These are phyloP conservation scores for Cercophora samala DNA, from an alignment of 495 filamentous ascomycete species.

Conservation along the genomic window DNA sequence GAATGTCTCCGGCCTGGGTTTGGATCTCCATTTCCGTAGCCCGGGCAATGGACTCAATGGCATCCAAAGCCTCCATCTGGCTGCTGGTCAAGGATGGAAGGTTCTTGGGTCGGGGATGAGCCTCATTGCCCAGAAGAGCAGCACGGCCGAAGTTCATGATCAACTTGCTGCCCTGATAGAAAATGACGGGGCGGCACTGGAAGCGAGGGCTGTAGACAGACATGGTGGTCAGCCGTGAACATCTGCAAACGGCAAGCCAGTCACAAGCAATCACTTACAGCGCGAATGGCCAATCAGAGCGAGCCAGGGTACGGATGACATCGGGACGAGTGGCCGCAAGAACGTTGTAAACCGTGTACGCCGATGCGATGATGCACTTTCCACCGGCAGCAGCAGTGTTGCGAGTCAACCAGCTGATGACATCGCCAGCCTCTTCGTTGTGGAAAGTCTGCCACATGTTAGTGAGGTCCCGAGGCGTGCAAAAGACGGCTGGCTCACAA, in stretches of 20 bases:
- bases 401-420: constrained; percentile 61
- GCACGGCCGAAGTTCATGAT: constrained; percentile 61
- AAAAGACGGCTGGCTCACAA: constrained; percentile 36
- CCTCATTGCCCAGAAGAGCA: constrained; percentile 53
- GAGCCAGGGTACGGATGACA: constrained; percentile 55
- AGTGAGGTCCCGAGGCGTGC: not conserved
- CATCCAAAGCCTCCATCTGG: constrained; percentile 61
- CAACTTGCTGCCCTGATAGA: constrained; percentile 51
- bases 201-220: constrained; percentile 43
- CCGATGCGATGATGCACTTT: constrained; percentile 58
- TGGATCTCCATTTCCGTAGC: constrained; percentile 54
- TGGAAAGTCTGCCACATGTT: constrained; percentile 58
- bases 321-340: constrained; percentile 60
- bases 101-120: constrained; percentile 50
- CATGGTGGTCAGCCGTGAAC: not conserved
- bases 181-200: constrained; percentile 56
- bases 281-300: constrained; percentile 61
- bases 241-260: not conserved
- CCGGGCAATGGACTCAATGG: constrained; percentile 57
- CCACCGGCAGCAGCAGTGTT: constrained; percentile 55
- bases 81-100: constrained; percentile 55
- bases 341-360: constrained; percentile 61
- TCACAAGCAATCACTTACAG: constrained; percentile 44
- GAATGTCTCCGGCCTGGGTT: constrained; percentile 62
- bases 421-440: constrained; percentile 65